Percentiles rank a stretch among this genome's conserved stretches.
These are phyloP conservation scores for Zopfochytrium polystomum DNA, from an alignment of 371 early-diverging fungal genomes.

Conservation along the genomic window DNA sequence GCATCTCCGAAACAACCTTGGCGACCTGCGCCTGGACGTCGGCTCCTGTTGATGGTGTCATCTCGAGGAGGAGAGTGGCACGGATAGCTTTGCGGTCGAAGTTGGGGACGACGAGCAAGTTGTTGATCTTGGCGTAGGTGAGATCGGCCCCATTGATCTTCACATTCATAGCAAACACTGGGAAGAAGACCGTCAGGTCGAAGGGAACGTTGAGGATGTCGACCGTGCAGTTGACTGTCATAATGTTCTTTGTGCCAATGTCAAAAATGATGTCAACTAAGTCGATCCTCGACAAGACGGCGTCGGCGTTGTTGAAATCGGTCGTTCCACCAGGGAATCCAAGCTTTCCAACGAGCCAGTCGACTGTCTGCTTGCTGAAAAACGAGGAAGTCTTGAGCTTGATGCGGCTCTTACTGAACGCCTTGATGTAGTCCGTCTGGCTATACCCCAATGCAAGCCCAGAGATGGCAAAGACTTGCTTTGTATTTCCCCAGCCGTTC, in stretches of 20 bases:
- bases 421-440: conserved; percentile 22
- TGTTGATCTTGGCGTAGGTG: conserved; percentile 3
- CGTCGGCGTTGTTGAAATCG: conserved; percentile 1
- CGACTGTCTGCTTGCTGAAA: conserved; percentile 9
- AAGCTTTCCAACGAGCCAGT: too few relatives aligned
- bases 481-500: conserved; percentile 14
- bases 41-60: too few relatives aligned
- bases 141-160: conserved; percentile 11
- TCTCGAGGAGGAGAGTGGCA: conserved; percentile 9
- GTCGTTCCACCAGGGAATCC: too few relatives aligned
- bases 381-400: too few relatives aligned
- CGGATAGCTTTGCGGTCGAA: too few relatives aligned
- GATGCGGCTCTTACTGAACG: conserved; percentile 21
- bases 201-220: conserved; percentile 2
- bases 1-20: conserved; percentile 17
- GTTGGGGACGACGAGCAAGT: too few relatives aligned
- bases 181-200: conserved; percentile 8
- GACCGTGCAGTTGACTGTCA: not conserved
- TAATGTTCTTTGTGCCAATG: not conserved
- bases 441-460: conserved; percentile 29
- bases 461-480: conserved; percentile 11
- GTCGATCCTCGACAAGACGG: conserved; percentile 1
- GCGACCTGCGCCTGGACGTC: too few relatives aligned
- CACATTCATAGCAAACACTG: not conserved
- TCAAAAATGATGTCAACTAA: conserved; percentile 8